Conservation (phyloP, 2,329 filamentous ascomycete species). For the Colletotrichum gloeosporioides region DNA sequence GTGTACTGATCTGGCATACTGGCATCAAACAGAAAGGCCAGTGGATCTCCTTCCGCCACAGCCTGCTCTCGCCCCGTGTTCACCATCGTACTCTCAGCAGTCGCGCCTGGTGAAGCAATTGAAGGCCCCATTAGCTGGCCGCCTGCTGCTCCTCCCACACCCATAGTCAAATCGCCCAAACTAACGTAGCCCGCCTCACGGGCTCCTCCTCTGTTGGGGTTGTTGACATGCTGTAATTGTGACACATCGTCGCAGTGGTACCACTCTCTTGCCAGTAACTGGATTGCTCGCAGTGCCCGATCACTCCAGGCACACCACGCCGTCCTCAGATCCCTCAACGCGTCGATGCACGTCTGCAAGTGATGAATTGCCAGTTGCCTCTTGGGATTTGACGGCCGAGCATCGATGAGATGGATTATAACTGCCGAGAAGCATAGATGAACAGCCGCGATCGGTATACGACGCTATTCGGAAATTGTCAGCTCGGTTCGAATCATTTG, state of each 20-base stretch:
- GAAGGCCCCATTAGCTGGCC: background rate
- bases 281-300: conserved; percentile 14
- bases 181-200: background rate
- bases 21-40: background rate
- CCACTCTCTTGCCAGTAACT: conserved; percentile 22
- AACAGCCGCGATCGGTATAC: conserved; percentile 25
- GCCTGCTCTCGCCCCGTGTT: background rate
- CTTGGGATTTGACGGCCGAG: conserved; percentile 15
- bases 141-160: background rate
- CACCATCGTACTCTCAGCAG: background rate
- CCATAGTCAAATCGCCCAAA: background rate
- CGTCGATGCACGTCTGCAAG: conserved; percentile 20
- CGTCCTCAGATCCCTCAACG: conserved; percentile 13
- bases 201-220: too few species aligned
- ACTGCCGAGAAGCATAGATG: conserved; percentile 23
- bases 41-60: background rate
- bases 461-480: too few species aligned
- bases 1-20: conserved; percentile 1
- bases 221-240: background rate
- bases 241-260: conserved; percentile 20
- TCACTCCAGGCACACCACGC: conserved; percentile 24
- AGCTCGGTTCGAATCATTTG: too few species aligned
- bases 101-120: background rate
- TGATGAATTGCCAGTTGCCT: conserved; percentile 15
- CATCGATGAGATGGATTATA: conserved; percentile 25